Conservation (phyloP, 2,329 filamentous ascomycete species). For the Neofusicoccum sp. region DNA sequence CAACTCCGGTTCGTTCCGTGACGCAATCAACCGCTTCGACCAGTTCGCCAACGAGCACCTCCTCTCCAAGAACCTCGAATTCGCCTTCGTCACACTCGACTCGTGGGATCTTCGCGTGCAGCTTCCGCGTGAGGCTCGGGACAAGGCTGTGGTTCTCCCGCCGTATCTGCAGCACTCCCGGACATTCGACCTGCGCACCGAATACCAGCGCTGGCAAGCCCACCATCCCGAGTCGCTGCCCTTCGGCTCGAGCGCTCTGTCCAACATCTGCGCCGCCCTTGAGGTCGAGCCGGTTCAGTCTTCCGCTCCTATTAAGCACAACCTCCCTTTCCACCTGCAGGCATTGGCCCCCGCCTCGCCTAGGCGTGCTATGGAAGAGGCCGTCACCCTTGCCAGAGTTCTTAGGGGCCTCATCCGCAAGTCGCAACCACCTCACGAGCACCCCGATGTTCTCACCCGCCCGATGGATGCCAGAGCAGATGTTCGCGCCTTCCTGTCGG, state of each 20-base stretch:
- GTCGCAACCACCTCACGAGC: conserved; percentile 89
- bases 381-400: conserved; percentile 88
- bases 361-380: conserved; percentile 95
- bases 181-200: conserved; percentile 92
- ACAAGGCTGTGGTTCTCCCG: conserved; percentile 95
- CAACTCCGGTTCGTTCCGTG: conserved; percentile 93
- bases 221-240: conserved; percentile 97
- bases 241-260: conserved; percentile 90
- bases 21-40: conserved; percentile 94
- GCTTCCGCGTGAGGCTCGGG: conserved; percentile 92
- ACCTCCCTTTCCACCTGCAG: conserved; percentile 95
- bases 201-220: conserved; percentile 98
- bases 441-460: conserved; percentile 89
- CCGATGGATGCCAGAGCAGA: conserved; percentile 97
- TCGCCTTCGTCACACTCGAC: conserved; percentile 97
- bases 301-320: conserved; percentile 97
- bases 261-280: conserved; percentile 96
- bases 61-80: conserved; percentile 86
- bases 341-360: conserved; percentile 93
- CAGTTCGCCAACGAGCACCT: conserved; percentile 90
- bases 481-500: conserved; percentile 90
- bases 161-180: conserved; percentile 97
- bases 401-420: conserved; percentile 91
- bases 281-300: conserved; percentile 98
- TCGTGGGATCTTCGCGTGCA: conserved; percentile 98